Percentiles rank a stretch among this genome's conserved stretches.
Conservation (phyloP, 129 eudicot genomes). For the Mikania micrantha region DNA sequence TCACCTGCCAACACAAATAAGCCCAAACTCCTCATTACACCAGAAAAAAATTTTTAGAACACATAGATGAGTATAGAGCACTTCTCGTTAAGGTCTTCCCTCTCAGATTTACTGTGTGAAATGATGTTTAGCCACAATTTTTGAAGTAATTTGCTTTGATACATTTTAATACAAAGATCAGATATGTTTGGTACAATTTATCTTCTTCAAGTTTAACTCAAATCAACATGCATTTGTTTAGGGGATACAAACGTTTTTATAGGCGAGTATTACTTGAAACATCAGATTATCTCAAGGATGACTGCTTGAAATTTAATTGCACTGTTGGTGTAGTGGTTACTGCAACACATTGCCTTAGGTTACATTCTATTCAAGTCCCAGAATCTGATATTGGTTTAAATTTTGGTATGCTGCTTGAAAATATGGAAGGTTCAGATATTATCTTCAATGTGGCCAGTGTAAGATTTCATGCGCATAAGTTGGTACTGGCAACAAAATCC, state of each 20-base stretch:
- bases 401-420: slow-evolving; percentile 65
- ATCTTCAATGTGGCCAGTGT: slow-evolving; percentile 63
- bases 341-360: slow-evolving; percentile 60
- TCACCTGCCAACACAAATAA: not conserved
- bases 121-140: not conserved
- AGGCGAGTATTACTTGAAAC: slow-evolving; percentile 48
- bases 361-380: slow-evolving; percentile 67
- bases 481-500: slow-evolving; percentile 86
- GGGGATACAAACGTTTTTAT: slow-evolving; percentile 70
- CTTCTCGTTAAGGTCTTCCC: not conserved
- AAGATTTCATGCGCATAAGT: slow-evolving; percentile 74
- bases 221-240: slow-evolving; percentile 3
- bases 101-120: not conserved
- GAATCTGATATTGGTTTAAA: slow-evolving; percentile 75
- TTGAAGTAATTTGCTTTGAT: not conserved
- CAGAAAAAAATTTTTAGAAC: not conserved
- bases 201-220: not conserved
- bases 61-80: not conserved
- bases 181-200: slow-evolving; percentile 4
- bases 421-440: slow-evolving; percentile 78
- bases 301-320: slow-evolving; percentile 53
- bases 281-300: slow-evolving; percentile 61
- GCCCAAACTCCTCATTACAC: not conserved
- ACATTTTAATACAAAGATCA: not conserved
- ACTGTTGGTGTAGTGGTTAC: slow-evolving; percentile 70